Evolutionary conservation across 2,329 filamentous ascomycete species (phyloP).

Genomic region (Chrysoporthe deuterocubensis): DNA sequence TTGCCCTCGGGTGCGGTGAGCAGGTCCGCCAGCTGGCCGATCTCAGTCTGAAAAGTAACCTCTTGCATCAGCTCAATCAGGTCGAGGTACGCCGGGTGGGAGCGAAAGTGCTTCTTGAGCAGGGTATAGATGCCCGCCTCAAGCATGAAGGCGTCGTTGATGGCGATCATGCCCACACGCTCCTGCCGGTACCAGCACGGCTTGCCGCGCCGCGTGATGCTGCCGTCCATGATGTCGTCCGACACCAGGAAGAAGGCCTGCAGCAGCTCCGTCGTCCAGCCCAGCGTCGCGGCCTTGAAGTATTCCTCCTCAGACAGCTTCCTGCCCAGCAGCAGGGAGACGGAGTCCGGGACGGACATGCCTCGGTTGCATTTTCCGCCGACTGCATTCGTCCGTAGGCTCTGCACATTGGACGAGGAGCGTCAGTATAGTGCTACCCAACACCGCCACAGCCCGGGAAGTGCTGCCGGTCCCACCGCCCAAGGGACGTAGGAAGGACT

Average conservation of each 20-base stretch:
- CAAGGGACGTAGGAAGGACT: constrained; percentile 32
- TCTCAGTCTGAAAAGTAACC: constrained; percentile 88
- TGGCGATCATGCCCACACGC: constrained; percentile 91
- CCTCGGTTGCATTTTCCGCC: constrained; percentile 99
- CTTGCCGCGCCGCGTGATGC: constrained; percentile 89
- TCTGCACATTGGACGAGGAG: constrained; percentile 52
- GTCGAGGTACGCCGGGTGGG: constrained; percentile 85
- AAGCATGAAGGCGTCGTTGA: constrained; percentile 98
- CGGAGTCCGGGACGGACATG: constrained; percentile 95
- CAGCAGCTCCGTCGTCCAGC: constrained; percentile 97
- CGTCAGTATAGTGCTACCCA: constrained; percentile 7
- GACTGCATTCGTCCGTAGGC: constrained; percentile 81
- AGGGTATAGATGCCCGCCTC: constrained; percentile 89
- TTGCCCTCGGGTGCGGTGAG: constrained; percentile 94
- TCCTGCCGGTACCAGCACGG: constrained; percentile 96
- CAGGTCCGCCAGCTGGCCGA: constrained; percentile 92
- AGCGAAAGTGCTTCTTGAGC: constrained; percentile 91
- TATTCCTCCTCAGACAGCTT: constrained; percentile 81
- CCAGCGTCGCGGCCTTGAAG: constrained; percentile 84
- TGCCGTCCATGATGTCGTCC: constrained; percentile 98
- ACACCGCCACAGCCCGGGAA: background rate
- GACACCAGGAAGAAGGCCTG: constrained; percentile 99
- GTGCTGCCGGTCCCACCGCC: background rate
- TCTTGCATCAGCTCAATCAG: constrained; percentile 97
- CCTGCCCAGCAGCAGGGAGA: constrained; percentile 73